Evolutionary conservation across 1,139 yeast species (phyloP), one percentile per base, ranked within the genome.

Genomic region (Taphrina deformans): DNA sequence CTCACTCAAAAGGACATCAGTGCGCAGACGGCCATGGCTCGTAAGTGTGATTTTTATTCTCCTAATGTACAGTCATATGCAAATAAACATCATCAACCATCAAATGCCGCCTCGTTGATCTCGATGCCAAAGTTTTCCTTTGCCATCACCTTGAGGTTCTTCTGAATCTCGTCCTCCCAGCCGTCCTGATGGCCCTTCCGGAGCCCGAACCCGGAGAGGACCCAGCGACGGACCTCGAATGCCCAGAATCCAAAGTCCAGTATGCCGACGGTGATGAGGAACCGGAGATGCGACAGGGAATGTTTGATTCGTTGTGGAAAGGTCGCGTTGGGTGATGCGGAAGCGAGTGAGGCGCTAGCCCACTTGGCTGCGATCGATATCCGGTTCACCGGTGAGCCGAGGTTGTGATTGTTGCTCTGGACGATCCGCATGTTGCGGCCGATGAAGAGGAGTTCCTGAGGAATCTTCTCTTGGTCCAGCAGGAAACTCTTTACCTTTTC

Each of bases 341-440:
- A 62, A 5, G 55, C 56, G 18, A 45, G 53, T 35, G 65, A 66
- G 52, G 44, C 70, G 66, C 61, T 60, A 53, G 65, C 70, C 70
- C 63, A 70, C 44, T 55, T 69, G 67, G 89, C 88, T 68, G 88
- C 78, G 52, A 85, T 73, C 67, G 85, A 85, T 70, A 88, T 77
- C 65, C 95, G 78, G 72, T 88, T 88, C 18, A 87, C 87, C 0
- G 93, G 93, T 23, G 89, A 83, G 2, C 88, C 90, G 73, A 83
- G 83, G 63, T 77, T 77, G 69, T 83, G 84, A 73, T 88, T 88
- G 70, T 86, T 75, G 44, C 85, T 85, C 73, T 87, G 93, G 65
- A 88, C 81, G 78, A 88, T 87, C 66, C 92, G 77, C 87, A 86
- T 86, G 10, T 89, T 81, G 71, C 93, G 77, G 60, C 88, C 84